Base-by-base conservation (phyloP, 805 yeast genomes). In the Barnettozyma sucrosica region DNA sequence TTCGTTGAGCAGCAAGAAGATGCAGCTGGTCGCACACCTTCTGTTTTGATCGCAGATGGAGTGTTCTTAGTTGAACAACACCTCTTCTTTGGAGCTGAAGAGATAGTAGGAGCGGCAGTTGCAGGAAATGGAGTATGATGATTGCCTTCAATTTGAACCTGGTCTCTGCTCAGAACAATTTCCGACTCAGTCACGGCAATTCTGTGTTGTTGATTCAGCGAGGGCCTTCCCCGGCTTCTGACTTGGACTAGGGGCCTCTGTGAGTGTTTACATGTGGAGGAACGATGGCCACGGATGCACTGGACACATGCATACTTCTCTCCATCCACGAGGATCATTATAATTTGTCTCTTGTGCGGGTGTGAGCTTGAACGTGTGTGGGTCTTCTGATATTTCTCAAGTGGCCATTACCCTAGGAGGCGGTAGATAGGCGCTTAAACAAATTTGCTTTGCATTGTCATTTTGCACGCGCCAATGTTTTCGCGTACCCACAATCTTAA, bases 231-330 rank as follows among this genome's bases (percentile, higher is more conserved):
- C 42, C 89, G 75, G 21, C 84, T 74, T 21, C 95, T 70, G 11
- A 87, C 95, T 56, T 83, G 83, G 6, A 87, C 78, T 39, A 87
- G 68, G 0, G 93, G 89, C 36, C 96, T 68, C 41, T 73, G 68
- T 36, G 81, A 77, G 63, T 87, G 96, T 47, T 79, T 79, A 62
- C 96, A 87, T 47, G 82, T 77, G 3, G 89, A 79, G 0, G 93
- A 83, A 21, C 96, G 67, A 58, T 87, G 96, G 20, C 96, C 96
- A 28, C 95, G 69, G 24, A 87, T 85, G 58, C 96, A 87, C 63
- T 81, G 83, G 45, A 78, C 75, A 61, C 92, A 85, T 9, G 90
- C 81, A 62, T 80, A 83, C 59, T 85, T 85, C 57, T 72, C 80
- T 19, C 83, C 85, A 55, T 83, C 85, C 53, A 83, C 84, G 39